phyloP scores from a whole-genome alignment of 2,329 filamentous ascomycete genomes.

The Raffaelea ambrosiae region DNA sequence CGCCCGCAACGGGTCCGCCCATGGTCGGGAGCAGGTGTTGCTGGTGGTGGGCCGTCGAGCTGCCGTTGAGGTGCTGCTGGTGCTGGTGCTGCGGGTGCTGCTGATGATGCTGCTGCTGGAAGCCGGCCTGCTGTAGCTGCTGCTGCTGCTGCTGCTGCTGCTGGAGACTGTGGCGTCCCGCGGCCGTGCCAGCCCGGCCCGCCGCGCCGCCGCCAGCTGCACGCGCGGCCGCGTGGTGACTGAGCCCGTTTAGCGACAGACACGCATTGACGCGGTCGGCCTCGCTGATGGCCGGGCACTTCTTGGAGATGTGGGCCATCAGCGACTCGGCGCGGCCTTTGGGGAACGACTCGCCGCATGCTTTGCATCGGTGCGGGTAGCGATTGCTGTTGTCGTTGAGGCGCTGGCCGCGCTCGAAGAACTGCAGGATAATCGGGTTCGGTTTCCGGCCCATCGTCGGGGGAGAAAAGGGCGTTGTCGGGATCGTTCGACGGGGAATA shows the following conservation, averaged over 20 bases:
- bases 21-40: conserved; percentile 9
- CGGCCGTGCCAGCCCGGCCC: not conserved
- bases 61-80: conserved; percentile 5
- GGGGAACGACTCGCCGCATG: conserved; percentile 80
- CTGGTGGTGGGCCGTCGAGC: conserved; percentile 2
- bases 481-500: not conserved
- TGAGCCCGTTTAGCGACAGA: conserved; percentile 63
- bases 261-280: conserved; percentile 68
- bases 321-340: conserved; percentile 83
- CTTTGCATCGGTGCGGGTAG: conserved; percentile 84
- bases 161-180: conserved; percentile 24
- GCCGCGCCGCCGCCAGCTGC: conserved; percentile 14
- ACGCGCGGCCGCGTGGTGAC: conserved; percentile 17
- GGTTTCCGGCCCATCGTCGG: conserved; percentile 69
- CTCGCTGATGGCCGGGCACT: conserved; percentile 70
- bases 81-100: not conserved
- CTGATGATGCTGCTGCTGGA: conserved; percentile 16
- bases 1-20: conserved; percentile 9
- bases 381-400: conserved; percentile 84
- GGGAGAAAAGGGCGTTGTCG: conserved; percentile 4
- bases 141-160: not conserved
- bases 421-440: conserved; percentile 77
- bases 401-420: conserved; percentile 81
- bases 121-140: conserved; percentile 15
- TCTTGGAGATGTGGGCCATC: conserved; percentile 73